A percentile compares a stretch with the other conserved stretches of the same genome.
Conservation (phyloP, 2,329 filamentous ascomycete species). For the Microsporum canis region DNA sequence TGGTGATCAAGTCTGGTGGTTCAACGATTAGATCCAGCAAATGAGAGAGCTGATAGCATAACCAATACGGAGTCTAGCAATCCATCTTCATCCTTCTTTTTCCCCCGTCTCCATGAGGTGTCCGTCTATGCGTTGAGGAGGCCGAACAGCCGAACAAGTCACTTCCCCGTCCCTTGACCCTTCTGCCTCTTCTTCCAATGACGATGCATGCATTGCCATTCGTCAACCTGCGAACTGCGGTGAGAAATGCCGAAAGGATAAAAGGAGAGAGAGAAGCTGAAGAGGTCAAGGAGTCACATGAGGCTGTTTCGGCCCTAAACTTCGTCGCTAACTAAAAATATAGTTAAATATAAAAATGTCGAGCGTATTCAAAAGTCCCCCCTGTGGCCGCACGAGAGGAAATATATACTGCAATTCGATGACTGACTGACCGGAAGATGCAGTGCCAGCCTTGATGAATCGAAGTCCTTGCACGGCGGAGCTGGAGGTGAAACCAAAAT, state of each 20-base stretch:
- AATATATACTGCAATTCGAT: neutral
- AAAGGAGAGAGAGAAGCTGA: neutral
- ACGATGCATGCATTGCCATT: neutral
- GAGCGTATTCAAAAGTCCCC: neutral
- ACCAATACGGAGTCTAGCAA: neutral
- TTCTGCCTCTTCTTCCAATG: neutral
- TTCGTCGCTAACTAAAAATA: neutral
- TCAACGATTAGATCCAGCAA: neutral
- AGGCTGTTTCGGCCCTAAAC: neutral
- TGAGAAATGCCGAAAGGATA: neutral
- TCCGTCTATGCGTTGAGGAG: neutral
- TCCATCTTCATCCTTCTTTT: neutral
- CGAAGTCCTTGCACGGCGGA: neutral
- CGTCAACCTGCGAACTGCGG: neutral
- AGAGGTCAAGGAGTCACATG: neutral
- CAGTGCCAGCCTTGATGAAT: neutral
- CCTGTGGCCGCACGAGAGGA: neutral
- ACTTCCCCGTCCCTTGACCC: neutral
- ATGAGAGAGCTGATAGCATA: neutral
- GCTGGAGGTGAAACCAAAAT: constrained; percentile 2
- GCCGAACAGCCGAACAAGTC: neutral
- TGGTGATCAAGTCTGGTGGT: constrained; percentile 4
- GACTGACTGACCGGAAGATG: neutral
- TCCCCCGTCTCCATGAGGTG: neutral
- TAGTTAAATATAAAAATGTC: neutral